phyloP scores from a whole-genome alignment of 1,284 basidiomycete genomes.

The Veloboletus limbatus region DNA sequence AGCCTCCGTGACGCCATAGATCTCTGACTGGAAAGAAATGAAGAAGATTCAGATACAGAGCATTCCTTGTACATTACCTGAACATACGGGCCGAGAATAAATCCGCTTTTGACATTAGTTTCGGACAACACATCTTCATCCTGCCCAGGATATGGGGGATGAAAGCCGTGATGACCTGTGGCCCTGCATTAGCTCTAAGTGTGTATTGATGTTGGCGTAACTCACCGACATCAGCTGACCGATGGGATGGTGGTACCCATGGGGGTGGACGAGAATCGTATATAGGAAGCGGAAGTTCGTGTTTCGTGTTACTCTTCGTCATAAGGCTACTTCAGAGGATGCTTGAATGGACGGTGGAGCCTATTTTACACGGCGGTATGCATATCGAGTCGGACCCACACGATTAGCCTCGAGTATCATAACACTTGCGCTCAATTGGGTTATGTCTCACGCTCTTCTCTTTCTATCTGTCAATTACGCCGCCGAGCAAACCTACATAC shows the following conservation, averaged over 20 bases:
- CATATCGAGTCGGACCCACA: no score
- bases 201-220: constrained; percentile 1
- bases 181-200: constrained; percentile 4
- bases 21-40: constrained; percentile 22
- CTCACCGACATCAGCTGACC: constrained; percentile 65
- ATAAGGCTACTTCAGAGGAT: no score
- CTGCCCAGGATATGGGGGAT: constrained; percentile 79
- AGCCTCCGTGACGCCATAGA: constrained; percentile 43
- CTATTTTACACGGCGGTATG: no score
- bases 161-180: constrained; percentile 81
- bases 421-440: no score
- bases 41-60: constrained; percentile 21
- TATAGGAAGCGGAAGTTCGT: constrained; percentile 42
- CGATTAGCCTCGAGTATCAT: no score
- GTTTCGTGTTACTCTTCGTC: constrained; percentile 28
- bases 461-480: no score
- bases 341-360: no score
- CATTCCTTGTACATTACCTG: constrained; percentile 40
- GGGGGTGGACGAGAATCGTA: constrained; percentile 67
- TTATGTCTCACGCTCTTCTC: no score
- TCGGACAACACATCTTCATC: constrained; percentile 84
- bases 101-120: constrained; percentile 77
- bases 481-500: no score
- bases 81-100: constrained; percentile 57
- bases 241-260: constrained; percentile 69